phyloP scores from a whole-genome alignment of 768 basidiomycete genomes.

The Omphalotus guepiniiformis region DNA sequence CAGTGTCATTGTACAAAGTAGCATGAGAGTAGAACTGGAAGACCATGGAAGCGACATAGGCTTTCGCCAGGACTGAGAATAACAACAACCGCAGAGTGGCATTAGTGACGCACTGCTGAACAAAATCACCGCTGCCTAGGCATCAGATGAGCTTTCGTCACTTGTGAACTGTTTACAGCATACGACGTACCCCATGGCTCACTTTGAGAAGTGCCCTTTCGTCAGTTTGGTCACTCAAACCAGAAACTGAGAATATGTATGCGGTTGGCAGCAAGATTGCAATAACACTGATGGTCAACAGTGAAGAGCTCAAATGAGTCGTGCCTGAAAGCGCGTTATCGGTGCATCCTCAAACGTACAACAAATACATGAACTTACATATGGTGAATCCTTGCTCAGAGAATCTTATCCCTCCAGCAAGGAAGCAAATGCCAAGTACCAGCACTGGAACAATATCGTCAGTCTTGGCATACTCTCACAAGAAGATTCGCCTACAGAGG shows the following conservation, averaged over 20 bases:
- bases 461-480: not conserved
- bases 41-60: slow-evolving; percentile 67
- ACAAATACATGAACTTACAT: slow-evolving; percentile 49
- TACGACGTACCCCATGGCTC: slow-evolving; percentile 64
- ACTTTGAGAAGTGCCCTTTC: slow-evolving; percentile 51
- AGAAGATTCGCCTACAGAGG: slow-evolving; percentile 47
- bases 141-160: not conserved
- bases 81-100: not conserved
- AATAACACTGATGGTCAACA: slow-evolving; percentile 75
- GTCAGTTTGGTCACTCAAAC: slow-evolving; percentile 21
- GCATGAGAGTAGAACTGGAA: slow-evolving; percentile 81
- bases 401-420: slow-evolving; percentile 76
- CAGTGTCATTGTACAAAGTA: slow-evolving; percentile 56
- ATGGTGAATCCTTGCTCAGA: slow-evolving; percentile 77
- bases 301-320: slow-evolving; percentile 69
- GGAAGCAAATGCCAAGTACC: slow-evolving; percentile 88
- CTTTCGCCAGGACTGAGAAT: slow-evolving; percentile 47
- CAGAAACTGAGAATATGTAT: slow-evolving; percentile 55
- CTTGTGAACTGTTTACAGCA: not conserved
- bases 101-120: slow-evolving; percentile 54
- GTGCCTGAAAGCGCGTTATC: slow-evolving; percentile 35
- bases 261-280: slow-evolving; percentile 80
- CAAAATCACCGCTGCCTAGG: slow-evolving; percentile 69
- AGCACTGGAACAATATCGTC: slow-evolving; percentile 44
- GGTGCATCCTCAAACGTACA: slow-evolving; percentile 1